These are phyloP conservation scores for Pyrus betulifolia DNA, from an alignment of 306 rosid genomes.

Conservation along the genomic window DNA sequence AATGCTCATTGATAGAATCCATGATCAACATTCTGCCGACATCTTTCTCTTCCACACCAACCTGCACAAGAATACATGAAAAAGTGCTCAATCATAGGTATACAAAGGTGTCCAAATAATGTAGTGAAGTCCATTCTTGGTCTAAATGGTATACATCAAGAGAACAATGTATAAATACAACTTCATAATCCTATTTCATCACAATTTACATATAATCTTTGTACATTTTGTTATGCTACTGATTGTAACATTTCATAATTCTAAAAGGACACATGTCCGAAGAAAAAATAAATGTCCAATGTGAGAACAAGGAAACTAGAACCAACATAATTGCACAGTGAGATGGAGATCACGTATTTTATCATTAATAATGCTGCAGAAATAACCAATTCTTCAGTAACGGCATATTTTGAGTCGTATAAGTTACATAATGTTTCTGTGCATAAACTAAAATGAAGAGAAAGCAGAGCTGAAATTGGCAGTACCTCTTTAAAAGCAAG, in stretches of 20 bases:
- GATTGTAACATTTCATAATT: not conserved
- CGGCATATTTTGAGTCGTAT: not conserved
- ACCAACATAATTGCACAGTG: not conserved
- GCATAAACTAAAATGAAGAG: not conserved
- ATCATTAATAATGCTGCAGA: not conserved
- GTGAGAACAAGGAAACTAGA: not conserved
- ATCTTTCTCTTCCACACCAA: slow-evolving; percentile 37
- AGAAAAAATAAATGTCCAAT: not conserved
- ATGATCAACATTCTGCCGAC: slow-evolving; percentile 50
- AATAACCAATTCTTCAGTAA: not conserved
- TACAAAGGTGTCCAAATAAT: not conserved
- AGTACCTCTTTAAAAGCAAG: slow-evolving; percentile 58
- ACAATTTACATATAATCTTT: not conserved
- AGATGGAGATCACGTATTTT: not conserved
- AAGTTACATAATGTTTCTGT: not conserved
- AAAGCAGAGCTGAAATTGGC: not conserved
- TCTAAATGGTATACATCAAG: not conserved
- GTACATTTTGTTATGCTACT: not conserved
- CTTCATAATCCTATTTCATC: not conserved
- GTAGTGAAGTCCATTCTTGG: not conserved
- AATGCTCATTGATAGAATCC: slow-evolving; percentile 64
- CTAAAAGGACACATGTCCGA: not conserved
- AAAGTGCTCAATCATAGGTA: slow-evolving; percentile 3
- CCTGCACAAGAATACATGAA: slow-evolving; percentile 33
- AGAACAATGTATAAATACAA: not conserved